Base-by-base conservation (phyloP, 129 eudicot genomes). In the Helichrysum umbraculigerum region DNA sequence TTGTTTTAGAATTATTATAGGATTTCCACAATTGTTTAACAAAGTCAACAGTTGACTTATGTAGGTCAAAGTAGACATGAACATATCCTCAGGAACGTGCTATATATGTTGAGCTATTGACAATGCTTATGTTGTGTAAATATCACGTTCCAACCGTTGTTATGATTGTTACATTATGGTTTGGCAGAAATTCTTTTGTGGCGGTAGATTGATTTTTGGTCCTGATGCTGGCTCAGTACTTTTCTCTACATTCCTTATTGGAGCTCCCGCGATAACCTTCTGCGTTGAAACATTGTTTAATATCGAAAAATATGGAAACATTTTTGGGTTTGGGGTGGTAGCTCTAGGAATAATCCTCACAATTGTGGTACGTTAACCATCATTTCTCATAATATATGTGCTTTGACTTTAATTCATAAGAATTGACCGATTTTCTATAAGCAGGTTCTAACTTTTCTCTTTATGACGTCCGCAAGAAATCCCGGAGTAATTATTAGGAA, bases 151-250 rank as follows among this genome's bases (percentile, higher is more conserved):
- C 30, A 8, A 11, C 57, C 74, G 2, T 56, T 78, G 37, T 42
- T 73, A 22, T 16, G 15, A 44, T n/a, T n/a, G 52, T 69, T 69
- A 59, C 8, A 5, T 29, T 67, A 42, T 70, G 25, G 50, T 59
- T 50, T 78, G 69, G 19, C 93, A 89, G 96, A 92, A 65, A 86
- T 92, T 92, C 82, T 80, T 20, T 62, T 90, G 94, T 63, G 98
- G 98, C 2, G 98, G 98, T 67, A 92, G 98, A 85, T 86, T 92
- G 85, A 57, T 92, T 63, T 92, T 92, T 81, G 98, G 98, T 73
- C 92, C 98, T 15, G 96, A 92, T 67, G 96, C 79, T 8, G 61
- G 78, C 44, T 90, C 98, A 33, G 74, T 86, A 47, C 44, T 80
- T 58, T 56, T 92, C 58, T 80, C 98, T 0, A 32, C 96, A 12